Evolutionary conservation across 345 rosid species (phyloP), one percentile per base, ranked within the genome.

Genomic region (Aquilaria malaccensis): DNA sequence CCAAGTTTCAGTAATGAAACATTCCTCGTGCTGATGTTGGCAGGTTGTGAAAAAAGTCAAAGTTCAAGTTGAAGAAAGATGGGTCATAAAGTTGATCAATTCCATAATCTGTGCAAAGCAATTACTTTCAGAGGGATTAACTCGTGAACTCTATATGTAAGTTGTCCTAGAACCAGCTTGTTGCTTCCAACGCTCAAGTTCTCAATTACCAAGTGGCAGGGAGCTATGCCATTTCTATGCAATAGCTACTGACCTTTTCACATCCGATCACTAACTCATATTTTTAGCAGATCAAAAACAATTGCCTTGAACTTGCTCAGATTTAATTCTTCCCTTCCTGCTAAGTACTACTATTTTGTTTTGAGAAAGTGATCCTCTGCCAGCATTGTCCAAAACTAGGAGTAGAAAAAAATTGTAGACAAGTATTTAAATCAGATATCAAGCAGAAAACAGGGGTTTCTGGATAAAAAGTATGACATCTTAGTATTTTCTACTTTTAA

Each of bases 121-220:
- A 33, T 79, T 86, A 59, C 60, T 91, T 72, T 71, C 74, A 11
- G 82, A 88, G 67, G 94, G 96, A 48, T 56, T 78, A 66, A 91
- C 98, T 2, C 98, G 94, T 64, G 98, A 91, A 75, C 70, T 91
- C 53, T 79, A 81, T 10, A 45, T 91, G 98, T 91, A 78, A 84
- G 98, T 78, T 74, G 43, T 9, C 43, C 43, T 37, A 37, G 33
- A 13, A 32, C 41, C 41, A 56, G 61, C 65, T 57, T 55, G 13
- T 29, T 49, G 52, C 45, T 68, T 64, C 56, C 47, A 63, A 32
- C 12, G n/a, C 52, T 32, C 13, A 14, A 33, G 32, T 52, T 30
- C 49, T 52, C 66, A 50, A 58, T 32, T 22, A 56, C 59, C 33
- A 2, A 29, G 33, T n/a, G 30, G 66, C 14, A 31, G 43, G 59